Base-by-base conservation (phyloP, 192 early-diverging fungal genomes). In the Coemansia sp. region DNA sequence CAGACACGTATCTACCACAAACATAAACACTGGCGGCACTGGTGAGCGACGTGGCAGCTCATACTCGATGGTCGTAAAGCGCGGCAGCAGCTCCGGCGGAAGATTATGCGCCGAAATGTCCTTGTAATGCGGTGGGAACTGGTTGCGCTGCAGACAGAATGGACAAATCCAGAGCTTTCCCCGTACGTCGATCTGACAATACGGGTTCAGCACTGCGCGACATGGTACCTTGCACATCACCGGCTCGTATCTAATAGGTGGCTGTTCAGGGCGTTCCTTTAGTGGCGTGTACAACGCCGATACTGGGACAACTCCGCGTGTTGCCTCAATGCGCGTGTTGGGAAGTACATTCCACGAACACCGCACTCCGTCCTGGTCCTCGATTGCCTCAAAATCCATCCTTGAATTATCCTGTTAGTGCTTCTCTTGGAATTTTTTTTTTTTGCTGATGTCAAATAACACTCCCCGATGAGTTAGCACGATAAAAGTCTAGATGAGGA, bases 261-360 rank as follows among this genome's bases (percentile, higher is more conserved):
- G 86, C 52, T 89, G 76, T 56, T 92, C 91, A 24, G 88, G 86
- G 21, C 94, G 89, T 59, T 98, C 94, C 75, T 98, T 98, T 34
- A 99, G 77, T 14, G 93, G 91, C 31, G 95, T 99, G 80, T 98
- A 98, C 57, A 98, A 82, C 56, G 87, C 85, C 12, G 93, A 86
- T 71, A 98, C 93, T 30, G 97, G 97, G 0, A 99, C 93, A 22
- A 99, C 94, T 58, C 92, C 88, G 48, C 92, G 86, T n/a, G 92
- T 98, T 16, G 95, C 94, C 66, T 99, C 97, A 31, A 93, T 73
- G 38, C 93, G 89, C 25, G 92, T 93, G 68, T 89, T 88, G 16
- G 97, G 95, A 86, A 94, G 94, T 27, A 93, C 93, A 83, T 99
- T 99, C 94, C 96, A 99, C 49, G 97, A 92, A 73, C 96, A 90